Percentiles rank a stretch among this genome's conserved stretches.
Evolutionary conservation across 495 filamentous ascomycete genomes (phyloP).

Genomic region (Penicillium salamii): DNA sequence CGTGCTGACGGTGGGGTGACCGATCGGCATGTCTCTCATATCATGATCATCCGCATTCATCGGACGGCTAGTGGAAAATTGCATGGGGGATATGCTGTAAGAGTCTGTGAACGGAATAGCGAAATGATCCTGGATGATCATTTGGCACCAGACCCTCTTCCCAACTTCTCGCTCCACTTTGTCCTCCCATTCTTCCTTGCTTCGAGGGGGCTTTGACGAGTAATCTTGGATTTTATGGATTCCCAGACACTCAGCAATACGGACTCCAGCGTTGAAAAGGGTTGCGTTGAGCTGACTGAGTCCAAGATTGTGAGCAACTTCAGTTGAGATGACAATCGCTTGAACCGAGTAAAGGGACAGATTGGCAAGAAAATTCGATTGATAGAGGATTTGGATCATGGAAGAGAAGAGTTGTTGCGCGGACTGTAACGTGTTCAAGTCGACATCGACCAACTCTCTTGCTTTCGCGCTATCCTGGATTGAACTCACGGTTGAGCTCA

Average conservation of each 20-base stretch:
- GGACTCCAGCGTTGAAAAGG: constrained; percentile 36
- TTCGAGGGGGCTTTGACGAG: constrained; percentile 13
- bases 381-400: constrained; percentile 29
- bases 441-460: constrained; percentile 16
- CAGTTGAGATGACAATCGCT: constrained; percentile 43
- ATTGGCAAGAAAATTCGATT: constrained; percentile 27
- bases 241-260: constrained; percentile 38
- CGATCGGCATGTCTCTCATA: constrained; percentile 28
- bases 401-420: constrained; percentile 24
- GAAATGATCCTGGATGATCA: constrained; percentile 48
- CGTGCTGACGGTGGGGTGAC: constrained; percentile 37
- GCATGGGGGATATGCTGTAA: constrained; percentile 42
- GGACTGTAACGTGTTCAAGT: constrained; percentile 21
- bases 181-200: constrained; percentile 24
- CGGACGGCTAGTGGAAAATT: constrained; percentile 38
- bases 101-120: constrained; percentile 47
- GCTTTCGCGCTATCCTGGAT: constrained; percentile 26
- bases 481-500: constrained; percentile 28
- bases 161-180: constrained; percentile 38
- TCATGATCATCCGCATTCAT: constrained; percentile 41
- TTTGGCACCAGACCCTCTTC: constrained; percentile 42
- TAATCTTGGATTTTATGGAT: constrained; percentile 32
- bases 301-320: constrained; percentile 46
- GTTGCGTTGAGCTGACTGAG: constrained; percentile 42
- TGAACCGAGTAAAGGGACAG: constrained; percentile 42